Evolutionary conservation across 2,329 filamentous ascomycete genomes (phyloP).

Genomic region (Sarocladium oryzae): DNA sequence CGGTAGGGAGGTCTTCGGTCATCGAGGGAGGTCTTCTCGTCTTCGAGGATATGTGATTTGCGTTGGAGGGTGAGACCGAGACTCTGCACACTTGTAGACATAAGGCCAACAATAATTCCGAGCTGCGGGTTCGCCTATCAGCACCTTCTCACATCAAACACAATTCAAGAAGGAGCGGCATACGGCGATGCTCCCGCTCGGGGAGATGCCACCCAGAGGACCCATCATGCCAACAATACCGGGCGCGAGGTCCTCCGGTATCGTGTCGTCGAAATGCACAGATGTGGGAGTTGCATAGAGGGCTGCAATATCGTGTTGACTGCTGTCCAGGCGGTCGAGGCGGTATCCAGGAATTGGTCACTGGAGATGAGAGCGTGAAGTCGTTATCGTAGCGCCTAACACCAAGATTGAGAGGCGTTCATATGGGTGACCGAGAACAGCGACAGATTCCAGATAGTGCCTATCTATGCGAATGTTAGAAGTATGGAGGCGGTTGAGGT

Average conservation of each 20-base stretch:
- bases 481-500: not conserved
- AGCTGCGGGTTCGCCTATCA: slow-evolving; percentile 49
- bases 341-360: not conserved
- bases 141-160: no score
- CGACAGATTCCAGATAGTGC: not conserved
- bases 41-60: slow-evolving; percentile 96
- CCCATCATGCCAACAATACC: slow-evolving; percentile 51
- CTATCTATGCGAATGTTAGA: not conserved
- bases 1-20: slow-evolving; percentile 80
- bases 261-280: slow-evolving; percentile 16
- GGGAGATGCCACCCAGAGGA: slow-evolving; percentile 68
- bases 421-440: not conserved
- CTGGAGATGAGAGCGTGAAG: not conserved
- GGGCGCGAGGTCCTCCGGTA: slow-evolving; percentile 41
- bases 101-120: slow-evolving; percentile 84
- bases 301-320: not conserved
- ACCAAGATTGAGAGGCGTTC: not conserved
- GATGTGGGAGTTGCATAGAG: slow-evolving; percentile 20
- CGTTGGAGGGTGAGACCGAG: slow-evolving; percentile 92
- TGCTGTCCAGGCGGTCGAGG: not conserved
- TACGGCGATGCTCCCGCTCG: slow-evolving; percentile 71
- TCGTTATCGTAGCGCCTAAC: not conserved
- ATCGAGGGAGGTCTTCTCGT: slow-evolving; percentile 79
- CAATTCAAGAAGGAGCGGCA: slow-evolving; percentile 24
- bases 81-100: slow-evolving; percentile 93